Base-by-base conservation (phyloP, 108 stramenopile species). In the Cyclostephanos invisitatus region DNA sequence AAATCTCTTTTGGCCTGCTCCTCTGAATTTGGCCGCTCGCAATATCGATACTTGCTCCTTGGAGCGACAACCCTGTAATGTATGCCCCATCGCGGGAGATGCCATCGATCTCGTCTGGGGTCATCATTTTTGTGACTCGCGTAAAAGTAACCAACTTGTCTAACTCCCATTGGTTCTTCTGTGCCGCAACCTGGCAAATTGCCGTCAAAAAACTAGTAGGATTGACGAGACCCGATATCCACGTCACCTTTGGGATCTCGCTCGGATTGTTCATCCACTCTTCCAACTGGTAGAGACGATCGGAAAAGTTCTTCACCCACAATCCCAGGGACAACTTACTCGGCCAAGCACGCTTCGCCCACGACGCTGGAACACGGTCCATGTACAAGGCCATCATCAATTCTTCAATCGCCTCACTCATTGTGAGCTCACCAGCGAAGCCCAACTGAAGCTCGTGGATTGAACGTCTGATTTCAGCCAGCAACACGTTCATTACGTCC, bases 131-230 rank as follows among this genome's bases (percentile, higher is more conserved):
- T 53, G 91, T 88, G 57, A 94, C 89, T n/a, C 94, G 90, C 15
- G 91, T 93, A 55, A 86, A 86, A n/a, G 90, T 91, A 15, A 89
- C 90, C 18, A 96, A 80, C 77, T 93, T 91, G 74, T 96, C 94
- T 22, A 96, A 73, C 66, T 91, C 92, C 87, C 87, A 91, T 25
- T 74, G 61, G 42, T 91, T 90, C 75, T 87, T 89, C 53, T 95
- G 92, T 18, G 96, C 94, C 8, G 92, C 85, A 35, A 94, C 94
- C 77, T 96, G 95, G 37, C 94, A 87, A 48, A 96, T 87, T 27
- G 94, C 93, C n/a, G 94, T 95, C 57, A 96, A 70, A 81, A 96
- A 95, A 64, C 90, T 89, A 60, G 90, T 92, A 5, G 96, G 96
- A 78, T 94, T 95, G 17, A 92, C 87, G 25, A 96, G 69, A 7